Conservation (phyloP, 108 stramenopile genomes). For the Cyclotella cryptica region DNA sequence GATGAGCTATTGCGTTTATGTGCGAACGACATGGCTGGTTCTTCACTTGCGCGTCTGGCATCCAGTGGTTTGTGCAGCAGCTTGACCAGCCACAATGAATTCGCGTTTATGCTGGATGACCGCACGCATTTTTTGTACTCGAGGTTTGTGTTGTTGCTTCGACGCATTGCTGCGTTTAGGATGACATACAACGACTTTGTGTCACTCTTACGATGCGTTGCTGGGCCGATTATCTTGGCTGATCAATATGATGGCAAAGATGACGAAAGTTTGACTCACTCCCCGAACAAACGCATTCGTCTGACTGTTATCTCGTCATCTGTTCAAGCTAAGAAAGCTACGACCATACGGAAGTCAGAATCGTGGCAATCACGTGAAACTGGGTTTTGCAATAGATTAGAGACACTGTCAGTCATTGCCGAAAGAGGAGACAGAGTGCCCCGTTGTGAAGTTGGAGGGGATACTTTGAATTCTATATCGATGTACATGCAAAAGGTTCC, state of each 20-base stretch:
- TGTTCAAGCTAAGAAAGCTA: constrained; percentile 44
- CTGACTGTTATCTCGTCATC: constrained; percentile 82
- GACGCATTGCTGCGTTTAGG: constrained; percentile 80
- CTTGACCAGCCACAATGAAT: constrained; percentile 75
- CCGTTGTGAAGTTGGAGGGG: constrained; percentile 77
- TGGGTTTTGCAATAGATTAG: constrained; percentile 70
- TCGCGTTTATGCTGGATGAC: constrained; percentile 78
- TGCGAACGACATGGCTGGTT: constrained; percentile 69
- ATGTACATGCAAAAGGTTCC: constrained; percentile 79
- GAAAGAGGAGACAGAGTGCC: constrained; percentile 76
- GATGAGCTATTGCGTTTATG: constrained; percentile 80
- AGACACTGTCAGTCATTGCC: constrained; percentile 78
- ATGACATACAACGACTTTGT: constrained; percentile 91
- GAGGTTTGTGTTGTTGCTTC: constrained; percentile 68
- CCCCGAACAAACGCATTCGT: constrained; percentile 58
- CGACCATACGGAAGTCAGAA: constrained; percentile 52
- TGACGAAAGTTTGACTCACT: constrained; percentile 9
- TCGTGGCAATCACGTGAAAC: constrained; percentile 66
- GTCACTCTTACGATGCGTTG: constrained; percentile 74
- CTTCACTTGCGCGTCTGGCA: constrained; percentile 78
- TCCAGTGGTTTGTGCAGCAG: constrained; percentile 81
- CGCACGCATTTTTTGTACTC: constrained; percentile 75
- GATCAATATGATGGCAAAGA: constrained; percentile 51
- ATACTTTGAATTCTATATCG: constrained; percentile 76
- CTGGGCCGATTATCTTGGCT: constrained; percentile 73